Base-by-base conservation (phyloP, 1,139 yeast species). In the Hansenula sp. region DNA sequence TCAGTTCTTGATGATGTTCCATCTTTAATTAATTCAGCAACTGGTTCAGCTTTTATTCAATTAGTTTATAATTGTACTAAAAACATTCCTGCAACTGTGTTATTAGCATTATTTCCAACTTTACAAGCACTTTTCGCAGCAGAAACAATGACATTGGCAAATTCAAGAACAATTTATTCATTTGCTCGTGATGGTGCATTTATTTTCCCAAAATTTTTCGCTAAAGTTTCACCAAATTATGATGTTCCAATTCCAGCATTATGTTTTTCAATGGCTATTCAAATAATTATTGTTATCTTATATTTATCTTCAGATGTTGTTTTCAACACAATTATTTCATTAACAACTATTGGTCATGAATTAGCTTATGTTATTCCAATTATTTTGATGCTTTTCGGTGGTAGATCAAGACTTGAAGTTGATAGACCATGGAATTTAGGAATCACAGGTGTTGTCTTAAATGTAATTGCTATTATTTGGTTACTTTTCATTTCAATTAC, bases 61-160 rank as follows among this genome's bases (percentile, higher is more conserved):
- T 68, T 82, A 40, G 67, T 79, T 42, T 69, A 65, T 50, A 79
- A 82, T 58, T 71, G 78, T 3, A 67, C 81, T 41, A 86, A 88
- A 17, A 74, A 72, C 53, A 64, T 69, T 35, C 79, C 86, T 79
- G 80, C 85, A 4, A 67, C 77, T 41, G 80, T 79, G 1, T 71
- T 80, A 37, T 73, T 77, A 78, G 53, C 74, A 1, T 55, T 77
- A 29, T 71, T 76, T 54, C 77, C 80, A 4, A 62, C 71, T 47
- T 75, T 79, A 21, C 80, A 75, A 53, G 77, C 73, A 52, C 56
- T 77, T 36, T 80, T 80, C 81, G 86, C 86, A 3, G 67, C 75
- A 20, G 72, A 79, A 2, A 66, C 73, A 31, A 57, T 69, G 44
- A 64, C 60, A 55, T 16, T 71, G n/a, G 74, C 74, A 14, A 66